Evolutionary conservation across 108 stramenopile genomes (phyloP).

Genomic region (Cyclostephanos invisitatus): DNA sequence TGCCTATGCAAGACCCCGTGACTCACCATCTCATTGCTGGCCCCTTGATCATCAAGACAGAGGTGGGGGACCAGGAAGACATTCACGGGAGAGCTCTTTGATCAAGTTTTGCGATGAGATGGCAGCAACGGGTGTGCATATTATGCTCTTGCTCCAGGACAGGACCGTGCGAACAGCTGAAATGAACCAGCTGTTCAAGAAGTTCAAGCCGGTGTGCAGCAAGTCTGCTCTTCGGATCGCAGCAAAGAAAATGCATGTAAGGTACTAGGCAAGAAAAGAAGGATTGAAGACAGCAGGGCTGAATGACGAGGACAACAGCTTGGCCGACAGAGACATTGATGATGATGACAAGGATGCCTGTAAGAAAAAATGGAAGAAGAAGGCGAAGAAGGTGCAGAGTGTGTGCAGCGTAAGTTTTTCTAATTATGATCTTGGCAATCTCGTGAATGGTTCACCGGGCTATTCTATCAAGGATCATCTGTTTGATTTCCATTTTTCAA

Average conservation of each 20-base stretch:
- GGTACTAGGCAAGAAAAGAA: neutral
- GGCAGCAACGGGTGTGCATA: neutral
- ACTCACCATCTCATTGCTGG: no score
- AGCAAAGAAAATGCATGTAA: conserved; percentile 3
- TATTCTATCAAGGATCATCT: neutral
- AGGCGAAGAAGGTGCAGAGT: neutral
- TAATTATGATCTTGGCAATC: conserved; percentile 3
- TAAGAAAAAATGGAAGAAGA: no score
- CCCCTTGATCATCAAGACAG: no score
- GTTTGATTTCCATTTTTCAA: conserved; percentile 9
- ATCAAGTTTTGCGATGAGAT: no score
- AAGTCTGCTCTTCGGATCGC: neutral
- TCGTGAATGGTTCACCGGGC: conserved; percentile 11
- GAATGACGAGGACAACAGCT: neutral
- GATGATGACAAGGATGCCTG: conserved; percentile 3
- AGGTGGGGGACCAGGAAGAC: no score
- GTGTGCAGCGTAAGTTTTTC: conserved; percentile 5
- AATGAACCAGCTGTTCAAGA: conserved; percentile 8
- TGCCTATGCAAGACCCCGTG: no score
- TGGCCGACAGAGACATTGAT: neutral
- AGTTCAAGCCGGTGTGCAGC: conserved; percentile 18
- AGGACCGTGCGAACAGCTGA: conserved; percentile 10
- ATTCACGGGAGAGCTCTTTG: no score
- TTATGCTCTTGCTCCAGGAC: conserved; percentile 7
- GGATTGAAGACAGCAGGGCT: neutral